Evolutionary conservation across 1,284 basidiomycete genomes (phyloP).

Genomic region (Singerocomus inundabilis): DNA sequence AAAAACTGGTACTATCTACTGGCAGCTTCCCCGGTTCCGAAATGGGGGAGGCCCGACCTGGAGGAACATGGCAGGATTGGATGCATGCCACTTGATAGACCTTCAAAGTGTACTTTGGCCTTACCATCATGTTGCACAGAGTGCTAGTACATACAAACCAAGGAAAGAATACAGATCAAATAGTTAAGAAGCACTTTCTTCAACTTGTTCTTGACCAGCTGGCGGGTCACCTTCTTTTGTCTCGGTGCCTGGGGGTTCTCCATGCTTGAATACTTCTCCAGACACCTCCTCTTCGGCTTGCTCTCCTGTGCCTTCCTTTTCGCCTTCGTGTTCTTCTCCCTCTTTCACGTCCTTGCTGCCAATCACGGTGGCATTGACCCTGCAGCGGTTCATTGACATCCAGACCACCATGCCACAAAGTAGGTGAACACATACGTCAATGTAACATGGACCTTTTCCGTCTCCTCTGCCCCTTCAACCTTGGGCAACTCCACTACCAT

Average conservation of each 20-base stretch:
- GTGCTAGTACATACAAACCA: slow-evolving; percentile 6
- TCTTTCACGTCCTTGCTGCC: slow-evolving; percentile 65
- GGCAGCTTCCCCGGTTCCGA: neutral
- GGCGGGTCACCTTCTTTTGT: slow-evolving; percentile 23
- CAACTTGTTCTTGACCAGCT: slow-evolving; percentile 17
- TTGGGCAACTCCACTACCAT: slow-evolving; percentile 62
- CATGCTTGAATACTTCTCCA: slow-evolving; percentile 18
- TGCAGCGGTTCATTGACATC: slow-evolving; percentile 25
- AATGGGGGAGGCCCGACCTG: neutral
- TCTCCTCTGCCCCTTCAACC: slow-evolving; percentile 49
- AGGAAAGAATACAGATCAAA: slow-evolving; percentile 7
- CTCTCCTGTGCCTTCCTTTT: slow-evolving; percentile 19
- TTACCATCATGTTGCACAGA: neutral
- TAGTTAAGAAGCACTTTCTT: slow-evolving; percentile 21
- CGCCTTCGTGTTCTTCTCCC: slow-evolving; percentile 28
- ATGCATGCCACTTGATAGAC: too few relatives aligned
- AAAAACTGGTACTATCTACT: neutral
- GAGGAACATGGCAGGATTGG: neutral
- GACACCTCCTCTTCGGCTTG: slow-evolving; percentile 18
- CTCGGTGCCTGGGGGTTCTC: slow-evolving; percentile 7
- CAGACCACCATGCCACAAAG: neutral
- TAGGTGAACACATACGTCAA: slow-evolving; percentile 53
- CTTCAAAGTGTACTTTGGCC: neutral
- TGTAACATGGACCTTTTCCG: slow-evolving; percentile 68
- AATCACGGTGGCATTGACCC: slow-evolving; percentile 75